Percentiles rank a stretch among this genome's conserved stretches.
These are phyloP conservation scores for Colletotrichum lentis DNA, from an alignment of 2,329 filamentous ascomycete species.

Conservation along the genomic window DNA sequence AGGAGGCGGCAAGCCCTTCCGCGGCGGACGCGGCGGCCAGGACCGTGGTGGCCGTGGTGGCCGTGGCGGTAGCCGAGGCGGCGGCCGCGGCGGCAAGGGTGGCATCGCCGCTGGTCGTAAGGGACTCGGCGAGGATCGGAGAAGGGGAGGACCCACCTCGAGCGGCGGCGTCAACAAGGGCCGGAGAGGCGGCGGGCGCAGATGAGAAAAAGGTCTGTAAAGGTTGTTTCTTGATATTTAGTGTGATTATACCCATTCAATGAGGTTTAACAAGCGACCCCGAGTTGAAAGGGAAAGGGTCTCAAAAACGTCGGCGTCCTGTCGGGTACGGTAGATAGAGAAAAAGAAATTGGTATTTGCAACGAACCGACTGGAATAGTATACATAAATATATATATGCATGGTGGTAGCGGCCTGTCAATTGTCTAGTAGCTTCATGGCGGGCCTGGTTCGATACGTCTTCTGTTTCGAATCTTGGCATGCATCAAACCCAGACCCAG, in stretches of 20 bases:
- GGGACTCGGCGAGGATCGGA: conserved; percentile 61
- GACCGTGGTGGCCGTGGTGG: conserved; percentile 48
- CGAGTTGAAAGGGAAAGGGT: conserved; percentile 22
- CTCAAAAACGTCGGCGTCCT: conserved; percentile 28
- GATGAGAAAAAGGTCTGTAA: conserved; percentile 25
- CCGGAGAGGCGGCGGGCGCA: conserved; percentile 33
- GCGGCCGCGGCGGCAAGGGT: conserved; percentile 57
- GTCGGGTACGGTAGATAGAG: conserved; percentile 28
- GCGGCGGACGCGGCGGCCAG: conserved; percentile 44
- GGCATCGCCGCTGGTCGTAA: conserved; percentile 56
- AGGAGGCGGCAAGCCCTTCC: conserved; percentile 44
- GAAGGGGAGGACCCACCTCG: conserved; percentile 46
- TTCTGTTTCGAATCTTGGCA: conserved; percentile 29
- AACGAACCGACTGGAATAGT: conserved; percentile 15
- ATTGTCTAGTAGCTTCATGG: background rate
- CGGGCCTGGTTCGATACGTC: background rate
- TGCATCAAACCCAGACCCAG: conserved; percentile 31
- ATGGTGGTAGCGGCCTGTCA: background rate
- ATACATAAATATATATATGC: background rate
- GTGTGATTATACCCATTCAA: conserved; percentile 39
- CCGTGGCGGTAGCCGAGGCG: conserved; percentile 53
- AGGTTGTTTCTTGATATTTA: conserved; percentile 28
- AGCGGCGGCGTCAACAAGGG: conserved; percentile 35
- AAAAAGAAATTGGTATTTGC: conserved; percentile 35
- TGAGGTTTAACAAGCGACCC: conserved; percentile 34